phyloP scores from a whole-genome alignment of 495 filamentous ascomycete species.

The Tuber indicum region DNA sequence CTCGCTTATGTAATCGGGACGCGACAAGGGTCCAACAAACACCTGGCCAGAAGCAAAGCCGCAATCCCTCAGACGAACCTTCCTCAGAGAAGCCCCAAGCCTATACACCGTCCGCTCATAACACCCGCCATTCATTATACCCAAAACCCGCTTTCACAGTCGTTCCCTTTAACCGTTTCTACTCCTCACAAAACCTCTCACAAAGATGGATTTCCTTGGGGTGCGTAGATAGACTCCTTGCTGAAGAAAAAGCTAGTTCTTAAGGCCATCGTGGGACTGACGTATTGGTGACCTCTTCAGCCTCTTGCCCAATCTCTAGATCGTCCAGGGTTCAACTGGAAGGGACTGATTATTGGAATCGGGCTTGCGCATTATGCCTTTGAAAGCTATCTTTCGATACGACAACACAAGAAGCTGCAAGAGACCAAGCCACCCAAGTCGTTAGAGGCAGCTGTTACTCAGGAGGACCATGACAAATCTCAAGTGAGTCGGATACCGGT shows the following conservation, averaged over 20 bases:
- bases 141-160: not conserved
- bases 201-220: conserved; percentile 52
- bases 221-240: conserved; percentile 36
- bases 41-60: not conserved
- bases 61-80: not conserved
- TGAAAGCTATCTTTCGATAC: conserved; percentile 73
- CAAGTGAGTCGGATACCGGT: conserved; percentile 52
- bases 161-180: not conserved
- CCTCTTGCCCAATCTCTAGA: conserved; percentile 81
- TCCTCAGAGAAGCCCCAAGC: not conserved
- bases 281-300: conserved; percentile 46
- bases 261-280: not conserved
- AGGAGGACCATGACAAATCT: conserved; percentile 88
- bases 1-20: not conserved
- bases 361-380: conserved; percentile 80
- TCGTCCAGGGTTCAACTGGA: conserved; percentile 92
- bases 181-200: not conserved
- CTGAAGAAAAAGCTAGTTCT: not conserved
- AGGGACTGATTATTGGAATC: conserved; percentile 89
- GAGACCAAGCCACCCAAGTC: conserved; percentile 74
- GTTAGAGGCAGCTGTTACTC: conserved; percentile 73
- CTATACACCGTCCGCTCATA: not conserved
- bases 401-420: conserved; percentile 79
- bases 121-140: not conserved
- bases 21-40: not conserved